Conservation (phyloP, 2,329 filamentous ascomycete genomes). For the Cladosporium sp. region DNA sequence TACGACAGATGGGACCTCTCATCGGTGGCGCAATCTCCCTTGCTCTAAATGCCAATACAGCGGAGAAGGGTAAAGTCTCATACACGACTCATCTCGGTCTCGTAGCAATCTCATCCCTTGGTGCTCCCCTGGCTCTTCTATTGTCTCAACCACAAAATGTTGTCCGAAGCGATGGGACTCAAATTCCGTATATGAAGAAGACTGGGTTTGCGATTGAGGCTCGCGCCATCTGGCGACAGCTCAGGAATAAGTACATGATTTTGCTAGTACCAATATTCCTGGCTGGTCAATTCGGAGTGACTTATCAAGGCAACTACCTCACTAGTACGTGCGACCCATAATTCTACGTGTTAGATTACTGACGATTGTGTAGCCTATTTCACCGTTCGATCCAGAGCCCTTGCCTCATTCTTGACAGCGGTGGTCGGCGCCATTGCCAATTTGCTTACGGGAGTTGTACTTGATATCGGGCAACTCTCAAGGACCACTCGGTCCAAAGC, state of each 20-base stretch:
- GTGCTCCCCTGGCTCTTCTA: slow-evolving; percentile 36
- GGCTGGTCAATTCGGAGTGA: slow-evolving; percentile 40
- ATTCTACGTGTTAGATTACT: slow-evolving; percentile 31
- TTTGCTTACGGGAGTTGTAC: slow-evolving; percentile 15
- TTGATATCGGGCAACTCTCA: slow-evolving; percentile 15
- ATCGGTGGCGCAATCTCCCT: slow-evolving; percentile 32
- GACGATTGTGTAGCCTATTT: slow-evolving; percentile 35
- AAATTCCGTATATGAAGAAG: slow-evolving; percentile 33
- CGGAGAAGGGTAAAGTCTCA: slow-evolving; percentile 14
- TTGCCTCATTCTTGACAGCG: slow-evolving; percentile 41
- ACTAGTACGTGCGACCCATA: slow-evolving; percentile 26
- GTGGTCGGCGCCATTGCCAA: slow-evolving; percentile 25
- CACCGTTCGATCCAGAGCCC: slow-evolving; percentile 42
- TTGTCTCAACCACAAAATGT: slow-evolving; percentile 39
- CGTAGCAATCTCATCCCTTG: slow-evolving; percentile 30
- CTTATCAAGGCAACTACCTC: slow-evolving; percentile 46
- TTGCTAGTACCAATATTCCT: slow-evolving; percentile 39
- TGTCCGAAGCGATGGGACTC: slow-evolving; percentile 37
- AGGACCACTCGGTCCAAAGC: slow-evolving; percentile 15
- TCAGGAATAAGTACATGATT: slow-evolving; percentile 31
- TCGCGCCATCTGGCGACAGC: slow-evolving; percentile 33
- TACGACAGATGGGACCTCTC: slow-evolving; percentile 58
- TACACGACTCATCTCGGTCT: slow-evolving; percentile 20
- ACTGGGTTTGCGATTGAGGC: slow-evolving; percentile 36
- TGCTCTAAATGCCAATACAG: slow-evolving; percentile 13